Base-by-base conservation (phyloP, 2,329 filamentous ascomycete species). In the Exophiala aquamarina region DNA sequence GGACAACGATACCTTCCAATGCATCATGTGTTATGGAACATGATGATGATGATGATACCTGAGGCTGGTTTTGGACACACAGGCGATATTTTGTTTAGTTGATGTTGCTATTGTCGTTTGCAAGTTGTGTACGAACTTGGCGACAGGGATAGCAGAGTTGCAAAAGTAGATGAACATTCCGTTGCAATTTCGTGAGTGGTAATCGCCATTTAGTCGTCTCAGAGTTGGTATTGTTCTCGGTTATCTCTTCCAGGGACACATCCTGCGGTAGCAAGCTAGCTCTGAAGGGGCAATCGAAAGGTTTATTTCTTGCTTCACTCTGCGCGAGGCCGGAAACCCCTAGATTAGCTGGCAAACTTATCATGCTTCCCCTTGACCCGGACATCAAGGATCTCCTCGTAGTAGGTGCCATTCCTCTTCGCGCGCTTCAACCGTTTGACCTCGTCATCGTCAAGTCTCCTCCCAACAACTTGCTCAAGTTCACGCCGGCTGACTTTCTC, bases 301-400 rank as follows among this genome's bases (percentile, higher is more conserved):
- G n/a, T n/a, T n/a, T n/a, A 18, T 17, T 29, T 21, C 19, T 21
- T 28, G 13, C n/a, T 40, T 10, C 19, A 19, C 26, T 39, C 15
- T 3, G 9, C 23, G 23, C 23, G 6, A 11, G 11, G 23, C 23
- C 23, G 11, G 11, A 26, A 26, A 26, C 23, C 6, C 23, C 6
- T 26, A 13, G n/a, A 11, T 47, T 37, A 56, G 31, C 63, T 71
- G 35, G 69, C 70, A 63, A 73, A 95, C 67, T 95, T 95, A 70
- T 95, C 90, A 70, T 95, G 91, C 71, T 95, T 95, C 46, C 83
- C 84, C 73, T 95, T 95, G 21, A 93, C 86, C 68, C 92, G 93
- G 45, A 96, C 74, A 69, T 94, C 84, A 56, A 97, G 70, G 61
- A 96, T 70, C 58, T 81, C 81, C 70, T 97, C 91, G 65, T 96